Evolutionary conservation across 2,329 filamentous ascomycete species (phyloP), one percentile per base, ranked within the genome.

Genomic region (Pleomassaria siparia): DNA sequence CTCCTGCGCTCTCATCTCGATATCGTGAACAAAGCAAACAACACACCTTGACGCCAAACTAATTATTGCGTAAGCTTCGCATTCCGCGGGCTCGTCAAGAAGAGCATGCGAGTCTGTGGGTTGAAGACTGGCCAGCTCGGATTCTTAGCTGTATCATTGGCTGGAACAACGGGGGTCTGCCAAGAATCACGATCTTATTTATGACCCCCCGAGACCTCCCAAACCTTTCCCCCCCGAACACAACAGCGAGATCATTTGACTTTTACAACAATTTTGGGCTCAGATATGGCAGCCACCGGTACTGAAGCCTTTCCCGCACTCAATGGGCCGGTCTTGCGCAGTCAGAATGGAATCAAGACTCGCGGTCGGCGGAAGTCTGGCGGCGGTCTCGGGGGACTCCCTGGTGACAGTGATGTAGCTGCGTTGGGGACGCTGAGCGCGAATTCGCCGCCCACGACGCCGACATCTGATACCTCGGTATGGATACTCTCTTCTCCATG

Each of bases 381-480:
- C 13, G 77, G 74, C 60, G 76, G 69, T 29, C 68, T 81, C 13
- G 77, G 78, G 25, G 75, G 70, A 51, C 74, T 79, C 21, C 72
- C 74, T 22, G 78, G 79, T 48, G 79, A 81, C 59, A 80, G 74
- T 30, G 74, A 74, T 53, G 77, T 71, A 22, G 75, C 74, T 26
- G 72, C 77, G 15, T 67, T 81, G 43, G 77, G 78, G 48, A 81
- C 79, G 24, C 59, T 70, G 42, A 49, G 55, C 20, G 51, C 47
- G 22, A 39, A 11, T 5, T 67, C 54, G 15, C 59, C 59, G 35
- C 58, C 62, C 46, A 44, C 40, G 48, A 55, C 33, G 20, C 51
- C 46, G 12, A 48, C 48, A 40, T n/a, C n/a, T n/a, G 52, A 54
- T 43, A 45, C 37, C 9, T 53, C 53, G 45, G 66, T 69, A 58